phyloP scores from a whole-genome alignment of 1,284 basidiomycete species.

The Rhodotorula sp. region DNA sequence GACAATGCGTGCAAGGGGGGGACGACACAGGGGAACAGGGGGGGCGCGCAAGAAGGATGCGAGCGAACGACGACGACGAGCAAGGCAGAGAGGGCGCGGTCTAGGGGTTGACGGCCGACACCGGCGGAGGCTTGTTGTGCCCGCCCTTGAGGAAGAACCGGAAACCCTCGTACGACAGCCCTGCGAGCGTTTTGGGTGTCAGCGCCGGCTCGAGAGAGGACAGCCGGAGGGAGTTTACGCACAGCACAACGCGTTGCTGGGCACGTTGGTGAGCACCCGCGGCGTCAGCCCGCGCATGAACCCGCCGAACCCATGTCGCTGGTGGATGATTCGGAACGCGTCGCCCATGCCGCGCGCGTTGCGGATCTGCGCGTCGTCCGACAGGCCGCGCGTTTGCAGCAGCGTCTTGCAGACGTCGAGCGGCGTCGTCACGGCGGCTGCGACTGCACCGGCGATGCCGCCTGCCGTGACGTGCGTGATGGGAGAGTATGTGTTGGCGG shows the following conservation, averaged over 20 bases:
- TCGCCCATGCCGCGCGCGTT: conserved; percentile 81
- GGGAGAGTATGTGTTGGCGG: conserved; percentile 82
- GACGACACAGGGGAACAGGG: neutral
- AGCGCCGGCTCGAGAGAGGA: neutral
- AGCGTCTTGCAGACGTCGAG: conserved; percentile 98
- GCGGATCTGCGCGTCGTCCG: conserved; percentile 77
- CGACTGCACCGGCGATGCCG: conserved; percentile 88
- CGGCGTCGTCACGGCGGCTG: conserved; percentile 93
- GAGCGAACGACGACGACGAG: neutral
- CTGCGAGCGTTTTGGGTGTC: neutral
- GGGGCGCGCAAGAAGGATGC: neutral
- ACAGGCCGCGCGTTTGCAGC: conserved; percentile 88
- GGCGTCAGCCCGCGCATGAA: conserved; percentile 87
- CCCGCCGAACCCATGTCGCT: conserved; percentile 78
- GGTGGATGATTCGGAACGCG: conserved; percentile 85
- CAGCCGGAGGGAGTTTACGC: conserved; percentile 12
- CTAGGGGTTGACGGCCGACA: neutral
- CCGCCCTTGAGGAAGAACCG: conserved; percentile 40
- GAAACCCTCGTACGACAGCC: conserved; percentile 47
- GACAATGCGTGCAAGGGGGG: too few relatives aligned
- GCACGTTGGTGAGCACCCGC: conserved; percentile 91
- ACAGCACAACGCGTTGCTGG: conserved; percentile 95
- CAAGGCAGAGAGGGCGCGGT: neutral
- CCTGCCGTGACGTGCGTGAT: conserved; percentile 87
- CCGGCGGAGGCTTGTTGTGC: conserved; percentile 24